Percentiles rank a stretch among this genome's conserved stretches.
These are phyloP conservation scores for Pestalotiopsis sp. DNA, from an alignment of 2,329 filamentous ascomycete species.

Conservation along the genomic window DNA sequence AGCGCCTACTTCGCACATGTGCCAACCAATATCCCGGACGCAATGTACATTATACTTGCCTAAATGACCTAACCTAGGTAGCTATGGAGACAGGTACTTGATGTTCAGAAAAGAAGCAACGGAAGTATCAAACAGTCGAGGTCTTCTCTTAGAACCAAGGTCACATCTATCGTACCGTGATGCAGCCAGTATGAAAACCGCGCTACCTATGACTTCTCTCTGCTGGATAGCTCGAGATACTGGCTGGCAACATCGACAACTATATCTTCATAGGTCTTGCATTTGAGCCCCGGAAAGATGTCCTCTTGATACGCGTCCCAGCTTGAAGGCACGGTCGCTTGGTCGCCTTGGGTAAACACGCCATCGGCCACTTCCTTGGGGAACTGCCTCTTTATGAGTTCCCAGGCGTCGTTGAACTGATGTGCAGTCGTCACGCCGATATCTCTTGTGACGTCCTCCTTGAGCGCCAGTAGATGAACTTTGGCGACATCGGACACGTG, in stretches of 20 bases:
- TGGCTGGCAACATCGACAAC: constrained; percentile 4
- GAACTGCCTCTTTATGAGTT: constrained; percentile 15
- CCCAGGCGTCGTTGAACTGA: constrained; percentile 18
- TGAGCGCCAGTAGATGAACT: background rate
- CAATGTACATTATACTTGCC: no score
- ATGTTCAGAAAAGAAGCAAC: no score
- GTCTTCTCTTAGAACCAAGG: no score
- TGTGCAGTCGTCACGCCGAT: constrained; percentile 1
- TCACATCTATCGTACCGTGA: no score
- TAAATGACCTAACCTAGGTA: no score
- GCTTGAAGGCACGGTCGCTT: background rate
- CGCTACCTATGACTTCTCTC: background rate
- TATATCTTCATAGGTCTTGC: constrained; percentile 5
- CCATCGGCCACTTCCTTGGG: constrained; percentile 16
- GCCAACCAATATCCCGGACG: no score
- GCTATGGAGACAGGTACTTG: no score
- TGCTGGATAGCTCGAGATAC: constrained; percentile 4
- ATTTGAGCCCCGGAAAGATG: background rate
- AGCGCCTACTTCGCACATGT: no score
- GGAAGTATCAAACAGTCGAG: no score
- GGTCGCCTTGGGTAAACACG: constrained; percentile 14
- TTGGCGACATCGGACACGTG: background rate
- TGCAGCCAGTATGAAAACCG: background rate
- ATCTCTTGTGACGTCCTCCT: background rate
- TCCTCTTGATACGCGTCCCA: constrained; percentile 1